Percentiles rank a stretch among this genome's conserved stretches.
These are phyloP conservation scores for Myxozyma sirexii DNA, from an alignment of 805 yeast species.

Conservation along the genomic window DNA sequence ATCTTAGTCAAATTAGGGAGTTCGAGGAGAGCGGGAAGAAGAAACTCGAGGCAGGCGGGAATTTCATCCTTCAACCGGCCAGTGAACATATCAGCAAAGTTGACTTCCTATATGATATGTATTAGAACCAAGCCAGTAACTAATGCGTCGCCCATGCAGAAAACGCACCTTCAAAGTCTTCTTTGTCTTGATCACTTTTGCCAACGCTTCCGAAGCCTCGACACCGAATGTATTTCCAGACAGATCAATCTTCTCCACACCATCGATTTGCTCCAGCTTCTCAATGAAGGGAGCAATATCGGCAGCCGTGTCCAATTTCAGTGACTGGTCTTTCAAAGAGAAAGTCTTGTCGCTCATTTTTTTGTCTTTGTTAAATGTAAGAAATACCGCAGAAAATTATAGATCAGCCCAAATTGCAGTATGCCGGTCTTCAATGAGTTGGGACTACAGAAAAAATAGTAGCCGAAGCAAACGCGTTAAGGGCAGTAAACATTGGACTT, in stretches of 20 bases:
- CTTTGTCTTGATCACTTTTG: slow-evolving; percentile 52
- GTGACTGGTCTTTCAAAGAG: slow-evolving; percentile 23
- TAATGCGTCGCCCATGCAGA: not conserved
- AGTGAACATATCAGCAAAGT: slow-evolving; percentile 91
- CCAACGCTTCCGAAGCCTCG: slow-evolving; percentile 76
- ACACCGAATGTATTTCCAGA: slow-evolving; percentile 95
- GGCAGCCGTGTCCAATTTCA: slow-evolving; percentile 66
- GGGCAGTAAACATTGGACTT: not conserved
- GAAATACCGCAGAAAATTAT: not conserved
- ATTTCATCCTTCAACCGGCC: slow-evolving; percentile 94
- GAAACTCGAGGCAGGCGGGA: slow-evolving; percentile 72
- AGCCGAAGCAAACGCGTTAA: not conserved
- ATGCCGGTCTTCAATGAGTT: too few species aligned
- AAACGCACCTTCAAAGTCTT: slow-evolving; percentile 47
- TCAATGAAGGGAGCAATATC: slow-evolving; percentile 74
- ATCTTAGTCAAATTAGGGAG: slow-evolving; percentile 71
- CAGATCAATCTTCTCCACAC: slow-evolving; percentile 65
- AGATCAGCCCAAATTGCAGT: too few species aligned
- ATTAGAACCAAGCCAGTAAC: not conserved
- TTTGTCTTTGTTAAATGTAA: not conserved
- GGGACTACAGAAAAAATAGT: too few species aligned
- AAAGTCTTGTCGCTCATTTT: slow-evolving; percentile 14
- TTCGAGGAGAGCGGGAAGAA: slow-evolving; percentile 72
- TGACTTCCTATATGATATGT: slow-evolving; percentile 37
- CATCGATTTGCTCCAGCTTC: slow-evolving; percentile 48